Evolutionary conservation across 2,329 filamentous ascomycete genomes (phyloP).

Genomic region (Pseudomassariella vexata): DNA sequence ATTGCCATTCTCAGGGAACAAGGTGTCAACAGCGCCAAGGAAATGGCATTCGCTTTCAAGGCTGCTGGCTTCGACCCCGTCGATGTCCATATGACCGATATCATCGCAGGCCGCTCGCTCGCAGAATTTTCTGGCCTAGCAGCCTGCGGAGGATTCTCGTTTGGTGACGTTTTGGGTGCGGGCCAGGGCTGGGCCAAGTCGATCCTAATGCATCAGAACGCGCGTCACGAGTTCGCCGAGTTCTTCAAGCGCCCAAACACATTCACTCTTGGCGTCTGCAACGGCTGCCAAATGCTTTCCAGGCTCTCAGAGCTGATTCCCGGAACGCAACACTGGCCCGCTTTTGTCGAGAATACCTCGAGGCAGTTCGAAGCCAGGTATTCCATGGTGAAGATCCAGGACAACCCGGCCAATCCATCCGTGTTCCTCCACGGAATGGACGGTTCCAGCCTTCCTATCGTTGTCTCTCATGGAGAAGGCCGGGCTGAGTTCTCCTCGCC

Average conservation of each 20-base stretch:
- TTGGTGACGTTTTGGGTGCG: constrained; percentile 78
- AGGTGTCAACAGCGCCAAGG: constrained; percentile 91
- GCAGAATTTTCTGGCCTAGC: constrained; percentile 81
- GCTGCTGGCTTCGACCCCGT: constrained; percentile 86
- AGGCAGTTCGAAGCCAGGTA: constrained; percentile 88
- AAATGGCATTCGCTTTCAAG: constrained; percentile 96
- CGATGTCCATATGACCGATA: constrained; percentile 95
- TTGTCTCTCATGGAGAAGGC: constrained; percentile 87
- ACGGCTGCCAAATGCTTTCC: constrained; percentile 92
- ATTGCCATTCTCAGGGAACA: constrained; percentile 94
- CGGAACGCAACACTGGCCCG: constrained; percentile 77
- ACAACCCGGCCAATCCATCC: constrained; percentile 56
- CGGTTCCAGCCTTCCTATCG: constrained; percentile 76
- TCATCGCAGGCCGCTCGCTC: constrained; percentile 74
- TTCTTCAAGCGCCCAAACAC: constrained; percentile 90
- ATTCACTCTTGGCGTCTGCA: constrained; percentile 91
- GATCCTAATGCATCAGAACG: constrained; percentile 76
- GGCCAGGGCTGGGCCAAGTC: constrained; percentile 95
- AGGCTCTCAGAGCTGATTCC: constrained; percentile 80
- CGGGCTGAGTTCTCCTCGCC: constrained; percentile 64
- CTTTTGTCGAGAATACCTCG: constrained; percentile 76
- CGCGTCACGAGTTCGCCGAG: constrained; percentile 67
- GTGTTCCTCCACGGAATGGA: constrained; percentile 90
- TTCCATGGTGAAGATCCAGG: constrained; percentile 75
- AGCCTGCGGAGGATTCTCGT: constrained; percentile 95